Percentiles rank a stretch among this genome's conserved stretches.
Conservation (phyloP, 345 rosid genomes). For the Gossypium stocksii region DNA sequence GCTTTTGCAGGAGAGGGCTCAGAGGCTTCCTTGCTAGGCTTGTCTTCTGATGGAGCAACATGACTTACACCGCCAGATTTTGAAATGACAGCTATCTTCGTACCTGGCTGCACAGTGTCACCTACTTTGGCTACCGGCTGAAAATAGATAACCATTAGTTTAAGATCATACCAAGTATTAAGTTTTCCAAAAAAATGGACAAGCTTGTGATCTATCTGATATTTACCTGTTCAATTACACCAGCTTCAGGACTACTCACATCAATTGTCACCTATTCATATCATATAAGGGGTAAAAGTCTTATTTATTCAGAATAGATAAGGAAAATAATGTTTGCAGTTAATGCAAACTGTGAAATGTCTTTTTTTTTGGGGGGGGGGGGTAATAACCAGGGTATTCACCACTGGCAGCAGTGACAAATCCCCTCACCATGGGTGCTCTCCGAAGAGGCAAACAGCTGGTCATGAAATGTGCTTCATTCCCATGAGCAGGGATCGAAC, state of each 20-base stretch:
- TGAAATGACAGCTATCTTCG: conserved; percentile 78
- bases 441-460: too few relatives aligned
- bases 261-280: conserved; percentile 67
- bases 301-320: background rate
- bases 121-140: conserved; percentile 89
- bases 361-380: too few relatives aligned
- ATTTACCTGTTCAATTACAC: conserved; percentile 67
- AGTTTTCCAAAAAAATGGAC: background rate
- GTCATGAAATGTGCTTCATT: too few relatives aligned
- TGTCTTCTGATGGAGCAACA: conserved; percentile 74
- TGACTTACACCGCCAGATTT: conserved; percentile 68
- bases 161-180: background rate
- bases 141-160: background rate
- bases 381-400: too few relatives aligned
- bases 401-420: too few relatives aligned
- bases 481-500: too few relatives aligned
- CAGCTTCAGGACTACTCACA: conserved; percentile 80
- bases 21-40: conserved; percentile 38
- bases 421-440: too few relatives aligned
- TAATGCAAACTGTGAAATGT: background rate
- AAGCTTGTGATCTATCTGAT: background rate
- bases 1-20: conserved; percentile 31
- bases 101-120: conserved; percentile 89
- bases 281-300: background rate
- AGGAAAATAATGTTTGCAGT: background rate